Base-by-base conservation (phyloP, 768 basidiomycete species). In the Kwoniella pini region DNA sequence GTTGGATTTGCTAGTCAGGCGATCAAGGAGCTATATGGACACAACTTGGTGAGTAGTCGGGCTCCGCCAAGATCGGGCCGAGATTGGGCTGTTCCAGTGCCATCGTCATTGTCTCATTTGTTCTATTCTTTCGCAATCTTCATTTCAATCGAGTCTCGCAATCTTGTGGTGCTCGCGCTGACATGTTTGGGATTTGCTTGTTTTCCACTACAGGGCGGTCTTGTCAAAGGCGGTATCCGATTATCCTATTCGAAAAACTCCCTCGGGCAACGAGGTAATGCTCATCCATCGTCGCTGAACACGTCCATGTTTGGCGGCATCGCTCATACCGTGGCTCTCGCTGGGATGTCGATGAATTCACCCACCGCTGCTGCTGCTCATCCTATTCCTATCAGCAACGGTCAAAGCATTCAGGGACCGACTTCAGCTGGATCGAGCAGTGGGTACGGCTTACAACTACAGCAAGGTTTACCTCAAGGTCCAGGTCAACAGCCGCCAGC, bases 211-310 rank as follows among this genome's bases (percentile, higher is more conserved):
- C 64, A 77, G 75, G 85, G 86, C 61, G 94, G 95, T 7, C 81
- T 94, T 26, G 89, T 99, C 76, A 97, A 96, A 80, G 90, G 91
- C 40, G 90, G 91, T n/a, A 97, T 99, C 62, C 87, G 96, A 39
- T 80, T 99, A 55, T 96, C 93, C 6, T 99, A 95, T 80, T 95
- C 92, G 80, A 97, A 96, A 84, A 96, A 98, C 77, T 93, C 94
- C 6, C 83, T 98, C n/a, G 94, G 94, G 31, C 77, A 79, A 50
- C 72, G 79, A 13, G 74, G 74, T 22, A 67, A 64, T 28, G 52
- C 64, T 24, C 64, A 75, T 45, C 68, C 65, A 4, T 48, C 71
- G 1, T 60, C 61, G 7, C 40, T 55, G 28, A 71, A 61, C 48
- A 53, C 61, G 2, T 54, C 57, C 7, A 53, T 65, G 49, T 72